Percentiles rank a stretch among this genome's conserved stretches.
Evolutionary conservation across 1,284 basidiomycete genomes (phyloP).

Genomic region (Trichosporon inkin): DNA sequence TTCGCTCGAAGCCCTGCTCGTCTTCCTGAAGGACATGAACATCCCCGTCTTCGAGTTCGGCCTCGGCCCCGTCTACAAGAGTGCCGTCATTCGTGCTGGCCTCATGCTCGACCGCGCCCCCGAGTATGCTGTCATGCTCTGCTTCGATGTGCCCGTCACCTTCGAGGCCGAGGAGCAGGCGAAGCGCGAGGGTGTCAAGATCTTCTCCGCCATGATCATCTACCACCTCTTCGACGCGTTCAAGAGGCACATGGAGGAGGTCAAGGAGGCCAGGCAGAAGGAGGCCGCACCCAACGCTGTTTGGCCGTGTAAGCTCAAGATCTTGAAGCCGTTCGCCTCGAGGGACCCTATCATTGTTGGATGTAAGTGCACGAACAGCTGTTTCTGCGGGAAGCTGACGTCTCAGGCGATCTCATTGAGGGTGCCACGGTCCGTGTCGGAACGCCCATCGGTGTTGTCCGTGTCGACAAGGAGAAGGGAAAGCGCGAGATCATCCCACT

Average conservation of each 20-base stretch:
- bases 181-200: conserved; percentile 85
- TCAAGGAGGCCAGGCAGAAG: conserved; percentile 83
- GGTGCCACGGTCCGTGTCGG: conserved; percentile 80
- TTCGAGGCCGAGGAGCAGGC: conserved; percentile 87
- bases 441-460: conserved; percentile 93
- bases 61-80: conserved; percentile 96
- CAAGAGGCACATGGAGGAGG: conserved; percentile 91
- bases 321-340: conserved; percentile 88
- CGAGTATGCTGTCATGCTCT: conserved; percentile 91
- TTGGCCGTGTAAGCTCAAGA: conserved; percentile 94
- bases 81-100: conserved; percentile 85
- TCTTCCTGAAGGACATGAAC: conserved; percentile 92
- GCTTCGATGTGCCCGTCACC: conserved; percentile 86
- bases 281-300: conserved; percentile 93
- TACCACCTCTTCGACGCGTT: conserved; percentile 98
- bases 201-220: conserved; percentile 86
- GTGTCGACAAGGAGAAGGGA: conserved; percentile 69
- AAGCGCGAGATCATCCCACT: conserved; percentile 88
- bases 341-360: conserved; percentile 97
- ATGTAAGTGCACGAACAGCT: background rate
- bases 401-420: conserved; percentile 77
- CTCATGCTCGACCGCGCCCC: conserved; percentile 96
- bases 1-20: conserved; percentile 92
- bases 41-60: conserved; percentile 97
- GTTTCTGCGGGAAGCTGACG: background rate